A percentile compares a stretch with the other conserved stretches of the same genome.
phyloP scores from a whole-genome alignment of 345 rosid species.

The Rhodamnia argentea region DNA sequence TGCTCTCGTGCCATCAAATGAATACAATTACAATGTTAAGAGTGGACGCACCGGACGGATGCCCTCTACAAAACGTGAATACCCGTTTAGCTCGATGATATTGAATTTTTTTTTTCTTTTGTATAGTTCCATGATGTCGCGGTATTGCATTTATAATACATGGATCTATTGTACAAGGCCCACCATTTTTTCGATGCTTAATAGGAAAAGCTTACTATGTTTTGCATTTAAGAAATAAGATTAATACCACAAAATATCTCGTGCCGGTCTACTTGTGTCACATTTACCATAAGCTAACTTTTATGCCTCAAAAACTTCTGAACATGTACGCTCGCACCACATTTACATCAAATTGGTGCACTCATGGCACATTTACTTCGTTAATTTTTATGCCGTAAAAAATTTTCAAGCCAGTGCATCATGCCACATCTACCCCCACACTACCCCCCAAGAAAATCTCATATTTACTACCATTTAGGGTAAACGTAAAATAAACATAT shows the following conservation, averaged over 20 bases:
- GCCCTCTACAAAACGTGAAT: accelerated
- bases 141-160: too few relatives aligned
- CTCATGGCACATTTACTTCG: neutral
- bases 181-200: too few relatives aligned
- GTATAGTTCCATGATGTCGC: accelerated
- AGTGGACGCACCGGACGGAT: accelerated
- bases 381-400: accelerated
- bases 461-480: neutral
- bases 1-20: neutral
- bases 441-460: neutral
- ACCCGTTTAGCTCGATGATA: neutral
- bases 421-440: neutral
- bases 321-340: accelerated
- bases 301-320: neutral
- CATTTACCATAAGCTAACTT: neutral
- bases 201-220: too few relatives aligned
- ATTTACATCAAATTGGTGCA: too few relatives aligned
- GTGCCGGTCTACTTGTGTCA: accelerated
- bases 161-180: too few relatives aligned
- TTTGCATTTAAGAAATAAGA: neutral
- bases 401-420: accelerated
- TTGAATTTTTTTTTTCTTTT: neutral
- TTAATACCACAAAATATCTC: neutral
- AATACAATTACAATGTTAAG: neutral
- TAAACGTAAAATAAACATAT: neutral